phyloP scores from a whole-genome alignment of 2,329 filamentous ascomycete species.

The Rosellinia necatrix region DNA sequence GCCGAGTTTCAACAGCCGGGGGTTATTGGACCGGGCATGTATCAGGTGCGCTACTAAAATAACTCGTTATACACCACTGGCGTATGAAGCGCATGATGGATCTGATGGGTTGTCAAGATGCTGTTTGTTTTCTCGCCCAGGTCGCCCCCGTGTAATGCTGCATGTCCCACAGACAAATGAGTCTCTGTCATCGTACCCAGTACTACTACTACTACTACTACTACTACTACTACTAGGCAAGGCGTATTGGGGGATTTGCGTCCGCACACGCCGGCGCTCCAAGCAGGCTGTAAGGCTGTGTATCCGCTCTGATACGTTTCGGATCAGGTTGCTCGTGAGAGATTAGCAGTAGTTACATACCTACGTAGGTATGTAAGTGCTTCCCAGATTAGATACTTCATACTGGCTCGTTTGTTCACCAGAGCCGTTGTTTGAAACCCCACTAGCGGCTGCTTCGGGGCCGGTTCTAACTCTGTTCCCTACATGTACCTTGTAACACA shows the following conservation, averaged over 20 bases:
- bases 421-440: conserved; percentile 18
- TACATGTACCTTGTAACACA: conserved; percentile 1
- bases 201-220: no score
- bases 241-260: no score
- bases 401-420: no score
- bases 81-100: background rate
- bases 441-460: conserved; percentile 7
- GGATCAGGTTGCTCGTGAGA: no score
- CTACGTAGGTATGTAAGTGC: no score
- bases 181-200: background rate
- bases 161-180: background rate
- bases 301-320: conserved; percentile 11
- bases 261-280: background rate
- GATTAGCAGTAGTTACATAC: no score
- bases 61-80: background rate
- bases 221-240: no score
- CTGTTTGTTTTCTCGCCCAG: no score
- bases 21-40: conserved; percentile 2
- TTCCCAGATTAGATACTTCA: no score
- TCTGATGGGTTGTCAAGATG: no score
- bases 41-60: background rate
- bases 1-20: conserved; percentile 13
- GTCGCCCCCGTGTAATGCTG: no score
- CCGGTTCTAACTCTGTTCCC: background rate
- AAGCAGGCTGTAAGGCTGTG: conserved; percentile 15